phyloP scores from a whole-genome alignment of 2,329 filamentous ascomycete species.

The Penicillium sclerotigenum region DNA sequence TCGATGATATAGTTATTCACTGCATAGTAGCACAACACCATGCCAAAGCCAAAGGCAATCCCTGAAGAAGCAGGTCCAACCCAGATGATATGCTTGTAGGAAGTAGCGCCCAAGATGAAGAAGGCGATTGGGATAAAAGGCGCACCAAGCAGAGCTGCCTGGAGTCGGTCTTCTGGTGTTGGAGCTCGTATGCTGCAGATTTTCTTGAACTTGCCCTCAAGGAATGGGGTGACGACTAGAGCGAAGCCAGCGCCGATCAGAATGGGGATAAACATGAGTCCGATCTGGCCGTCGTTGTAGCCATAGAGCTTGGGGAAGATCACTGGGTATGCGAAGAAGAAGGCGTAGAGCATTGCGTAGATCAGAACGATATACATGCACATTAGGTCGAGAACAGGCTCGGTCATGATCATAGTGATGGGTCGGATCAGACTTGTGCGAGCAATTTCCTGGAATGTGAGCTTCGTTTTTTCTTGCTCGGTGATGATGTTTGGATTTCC shows the following conservation, averaged over 20 bases:
- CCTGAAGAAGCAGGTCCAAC: conserved; percentile 57
- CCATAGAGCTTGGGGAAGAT: conserved; percentile 70
- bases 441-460: conserved; percentile 42
- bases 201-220: conserved; percentile 73
- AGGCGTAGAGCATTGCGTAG: conserved; percentile 49
- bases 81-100: conserved; percentile 56
- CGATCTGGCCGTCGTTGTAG: conserved; percentile 37
- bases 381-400: conserved; percentile 41
- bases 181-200: conserved; percentile 61
- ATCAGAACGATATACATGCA: conserved; percentile 71
- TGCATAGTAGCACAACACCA: conserved; percentile 75
- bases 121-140: conserved; percentile 64
- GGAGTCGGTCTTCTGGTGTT: conserved; percentile 69
- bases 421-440: conserved; percentile 69
- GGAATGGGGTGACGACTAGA: conserved; percentile 36
- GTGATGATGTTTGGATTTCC: conserved; percentile 34
- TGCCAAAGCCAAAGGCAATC: conserved; percentile 69
- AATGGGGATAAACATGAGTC: conserved; percentile 44
- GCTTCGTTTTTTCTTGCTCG: conserved; percentile 30
- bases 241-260: conserved; percentile 33
- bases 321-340: conserved; percentile 53
- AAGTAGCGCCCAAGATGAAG: conserved; percentile 63
- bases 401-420: conserved; percentile 73
- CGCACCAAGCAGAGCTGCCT: conserved; percentile 70
- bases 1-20: conserved; percentile 74